phyloP scores from a whole-genome alignment of 23 red algal species.

The Gracilaria gracilis region DNA sequence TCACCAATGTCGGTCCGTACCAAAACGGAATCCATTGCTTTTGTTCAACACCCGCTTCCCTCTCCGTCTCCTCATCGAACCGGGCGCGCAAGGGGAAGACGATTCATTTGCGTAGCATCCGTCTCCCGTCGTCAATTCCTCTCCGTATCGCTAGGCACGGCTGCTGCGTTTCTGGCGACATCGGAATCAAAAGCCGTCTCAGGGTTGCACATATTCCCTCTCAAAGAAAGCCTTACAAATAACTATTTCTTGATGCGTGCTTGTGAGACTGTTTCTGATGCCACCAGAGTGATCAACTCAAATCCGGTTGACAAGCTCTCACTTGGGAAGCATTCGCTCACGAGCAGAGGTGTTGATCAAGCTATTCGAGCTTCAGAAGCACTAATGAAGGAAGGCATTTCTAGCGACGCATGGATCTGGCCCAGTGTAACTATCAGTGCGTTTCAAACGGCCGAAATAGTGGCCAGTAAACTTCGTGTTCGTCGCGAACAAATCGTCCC shows the following conservation, averaged over 20 bases:
- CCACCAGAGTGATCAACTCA: conserved; percentile 48
- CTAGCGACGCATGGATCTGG: conserved; percentile 82
- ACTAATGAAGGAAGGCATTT: conserved; percentile 43
- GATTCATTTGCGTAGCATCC: not conserved
- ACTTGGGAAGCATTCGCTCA: conserved; percentile 67
- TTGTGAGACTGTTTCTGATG: conserved; percentile 75
- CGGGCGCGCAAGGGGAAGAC: not conserved
- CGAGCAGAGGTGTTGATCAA: conserved; percentile 57
- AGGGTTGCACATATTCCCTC: conserved; percentile 73
- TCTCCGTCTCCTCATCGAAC: not conserved
- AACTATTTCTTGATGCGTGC: conserved; percentile 86
- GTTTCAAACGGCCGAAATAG: conserved; percentile 80
- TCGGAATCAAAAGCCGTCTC: conserved; percentile 32
- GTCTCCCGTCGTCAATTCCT: conserved; percentile 42
- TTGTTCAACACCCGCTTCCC: not conserved
- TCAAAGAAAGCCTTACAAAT: conserved; percentile 73
- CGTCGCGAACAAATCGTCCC: conserved; percentile 83
- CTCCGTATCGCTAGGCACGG: conserved; percentile 9
- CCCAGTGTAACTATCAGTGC: conserved; percentile 68
- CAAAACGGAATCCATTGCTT: not conserved
- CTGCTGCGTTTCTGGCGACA: not conserved
- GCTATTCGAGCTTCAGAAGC: conserved; percentile 46
- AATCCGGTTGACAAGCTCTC: conserved; percentile 90
- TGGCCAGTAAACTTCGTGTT: conserved; percentile 62
- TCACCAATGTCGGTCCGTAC: not conserved